Base-by-base conservation (phyloP, 805 yeast species). In the Lachancea mirantina region DNA sequence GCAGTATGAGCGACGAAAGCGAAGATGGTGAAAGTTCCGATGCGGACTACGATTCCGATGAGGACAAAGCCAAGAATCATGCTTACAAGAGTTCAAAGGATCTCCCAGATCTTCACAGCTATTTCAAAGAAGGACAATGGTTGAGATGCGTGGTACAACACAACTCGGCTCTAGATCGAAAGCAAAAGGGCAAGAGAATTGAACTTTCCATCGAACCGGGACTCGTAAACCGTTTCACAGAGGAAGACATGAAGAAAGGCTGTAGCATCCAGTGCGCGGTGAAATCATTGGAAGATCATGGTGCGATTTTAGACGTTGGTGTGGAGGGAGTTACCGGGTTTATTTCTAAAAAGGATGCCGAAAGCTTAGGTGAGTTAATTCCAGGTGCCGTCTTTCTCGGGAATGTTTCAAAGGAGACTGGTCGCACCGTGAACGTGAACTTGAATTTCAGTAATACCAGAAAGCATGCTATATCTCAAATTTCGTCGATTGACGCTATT, bases 241-340 rank as follows among this genome's bases (percentile, higher is more conserved):
- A 65, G 4, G 87, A 78, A 27, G 96, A 87, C 52, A 58, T 83
- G 30, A 59, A 64, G 5, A 85, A 84, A 26, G 66, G 72, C 38
- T 32, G 52, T 10, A 52, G 80, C 4, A 52, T 92, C 2, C 98
- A 92, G 59, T 88, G 77, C 15, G 67, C 84, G 2, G 76, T 92
- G 14, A 70, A 67, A 40, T 79, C 94, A 28, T 60, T 84, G 15
- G 97, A 92, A 67, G 99, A 92, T 55, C 96, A 85, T 55, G 98
- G 98, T 60, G 71, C 76, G 15, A 73, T 84, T 36, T 60, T 89
- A 26, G 80, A 78, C 45, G 56, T 81, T 23, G 96, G 96, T 20
- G 52, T 68, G 31, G 56, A 57, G 6, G 71, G 67, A 5, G 36
- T 70, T 6, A 62, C 74, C 18, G 95, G 94, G 1, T 88, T 89